These are phyloP conservation scores for Cladosporium sp. DNA, from an alignment of 2,329 filamentous ascomycete genomes.

Conservation along the genomic window DNA sequence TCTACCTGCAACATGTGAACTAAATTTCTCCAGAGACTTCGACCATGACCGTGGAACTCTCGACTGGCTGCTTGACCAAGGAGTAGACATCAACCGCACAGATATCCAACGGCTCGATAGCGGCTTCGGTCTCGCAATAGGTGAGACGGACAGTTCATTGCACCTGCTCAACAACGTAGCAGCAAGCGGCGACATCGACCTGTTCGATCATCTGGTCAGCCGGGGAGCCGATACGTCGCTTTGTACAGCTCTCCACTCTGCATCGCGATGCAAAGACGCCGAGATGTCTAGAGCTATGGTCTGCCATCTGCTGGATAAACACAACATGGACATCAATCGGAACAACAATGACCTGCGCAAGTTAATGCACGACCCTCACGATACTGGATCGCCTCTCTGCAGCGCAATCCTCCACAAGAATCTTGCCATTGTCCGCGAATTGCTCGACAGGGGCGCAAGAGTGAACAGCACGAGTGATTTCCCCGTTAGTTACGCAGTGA, in stretches of 20 bases:
- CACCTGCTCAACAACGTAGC: conserved; percentile 24
- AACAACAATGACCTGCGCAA: conserved; percentile 23
- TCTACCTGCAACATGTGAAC: background rate
- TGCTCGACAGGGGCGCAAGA: conserved; percentile 22
- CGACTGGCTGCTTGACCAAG: conserved; percentile 25
- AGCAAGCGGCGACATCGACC: conserved; percentile 23
- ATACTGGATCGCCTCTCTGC: conserved; percentile 23
- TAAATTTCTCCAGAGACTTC: conserved; percentile 24
- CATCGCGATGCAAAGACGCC: conserved; percentile 18
- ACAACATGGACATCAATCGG: conserved; percentile 23
- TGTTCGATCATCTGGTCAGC: conserved; percentile 24
- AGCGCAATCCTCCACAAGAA: conserved; percentile 22
- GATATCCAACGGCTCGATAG: conserved; percentile 14
- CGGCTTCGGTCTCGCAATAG: conserved; percentile 11
- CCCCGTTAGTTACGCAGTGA: conserved; percentile 4
- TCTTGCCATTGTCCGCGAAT: conserved; percentile 20
- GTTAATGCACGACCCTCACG: conserved; percentile 3
- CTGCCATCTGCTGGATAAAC: conserved; percentile 21
- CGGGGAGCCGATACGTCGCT: conserved; percentile 21
- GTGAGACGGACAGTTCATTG: conserved; percentile 19
- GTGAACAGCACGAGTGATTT: background rate
- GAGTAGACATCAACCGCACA: conserved; percentile 24
- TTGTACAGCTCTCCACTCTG: conserved; percentile 23
- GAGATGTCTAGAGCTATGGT: conserved; percentile 21
- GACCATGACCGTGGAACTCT: conserved; percentile 18